These are phyloP conservation scores for Escallonia herrerae DNA, from an alignment of 129 eudicot species.

Conservation along the genomic window DNA sequence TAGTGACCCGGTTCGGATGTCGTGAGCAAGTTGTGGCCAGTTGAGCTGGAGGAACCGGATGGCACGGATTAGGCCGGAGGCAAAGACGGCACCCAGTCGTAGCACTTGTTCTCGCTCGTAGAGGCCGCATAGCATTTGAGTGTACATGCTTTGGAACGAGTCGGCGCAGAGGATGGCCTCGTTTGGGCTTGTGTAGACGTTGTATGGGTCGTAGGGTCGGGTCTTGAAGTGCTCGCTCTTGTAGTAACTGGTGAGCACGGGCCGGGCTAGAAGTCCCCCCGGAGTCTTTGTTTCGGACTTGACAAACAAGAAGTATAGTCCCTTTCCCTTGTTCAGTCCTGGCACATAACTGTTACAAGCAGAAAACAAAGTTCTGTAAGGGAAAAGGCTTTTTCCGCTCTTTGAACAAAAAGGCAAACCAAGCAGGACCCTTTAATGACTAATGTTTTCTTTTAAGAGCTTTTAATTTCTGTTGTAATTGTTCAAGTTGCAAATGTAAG, in stretches of 20 bases:
- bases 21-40: constrained; percentile 59
- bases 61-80: constrained; percentile 97
- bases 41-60: constrained; percentile 92
- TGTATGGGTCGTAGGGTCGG: constrained; percentile 91
- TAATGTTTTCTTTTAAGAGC: no score
- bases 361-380: constrained; percentile 7
- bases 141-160: constrained; percentile 89
- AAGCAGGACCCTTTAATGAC: no score
- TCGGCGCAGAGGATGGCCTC: constrained; percentile 90
- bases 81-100: constrained; percentile 88
- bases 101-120: constrained; percentile 72
- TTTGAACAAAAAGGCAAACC: no score
- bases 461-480: no score
- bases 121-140: constrained; percentile 92
- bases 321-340: constrained; percentile 85
- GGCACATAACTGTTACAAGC: constrained; percentile 65
- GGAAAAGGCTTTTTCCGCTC: background rate
- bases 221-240: constrained; percentile 87
- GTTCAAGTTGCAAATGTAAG: no score
- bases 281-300: constrained; percentile 92
- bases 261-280: constrained; percentile 86
- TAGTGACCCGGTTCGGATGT: constrained; percentile 69
- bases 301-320: constrained; percentile 81
- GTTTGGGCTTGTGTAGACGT: constrained; percentile 81
- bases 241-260: constrained; percentile 91